phyloP scores from a whole-genome alignment of 805 yeast genomes.

The Wickerhamomyces strasburgensis region DNA sequence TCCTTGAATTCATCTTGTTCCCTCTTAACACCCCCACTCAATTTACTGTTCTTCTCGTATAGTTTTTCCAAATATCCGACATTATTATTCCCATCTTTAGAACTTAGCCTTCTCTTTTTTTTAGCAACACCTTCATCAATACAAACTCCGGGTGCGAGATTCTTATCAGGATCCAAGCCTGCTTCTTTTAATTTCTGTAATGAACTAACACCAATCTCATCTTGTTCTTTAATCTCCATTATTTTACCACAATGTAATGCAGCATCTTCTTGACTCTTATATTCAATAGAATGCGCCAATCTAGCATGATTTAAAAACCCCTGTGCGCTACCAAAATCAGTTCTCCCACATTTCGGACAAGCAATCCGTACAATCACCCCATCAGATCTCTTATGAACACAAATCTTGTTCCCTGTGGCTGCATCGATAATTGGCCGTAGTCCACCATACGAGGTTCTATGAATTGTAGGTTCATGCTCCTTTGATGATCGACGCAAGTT shows the following conservation, averaged over 20 bases:
- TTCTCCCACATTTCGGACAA: slow-evolving; percentile 62
- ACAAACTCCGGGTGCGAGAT: slow-evolving; percentile 26
- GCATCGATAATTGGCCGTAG: slow-evolving; percentile 44
- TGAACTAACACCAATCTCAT: slow-evolving; percentile 41
- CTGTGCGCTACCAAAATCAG: slow-evolving; percentile 73
- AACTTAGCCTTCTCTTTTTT: slow-evolving; percentile 11
- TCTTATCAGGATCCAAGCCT: slow-evolving; percentile 38
- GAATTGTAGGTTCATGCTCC: slow-evolving; percentile 26
- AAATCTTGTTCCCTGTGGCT: slow-evolving; percentile 34
- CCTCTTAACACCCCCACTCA: slow-evolving; percentile 1
- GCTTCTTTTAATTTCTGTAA: slow-evolving; percentile 31
- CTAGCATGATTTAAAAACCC: slow-evolving; percentile 77
- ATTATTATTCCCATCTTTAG: neutral
- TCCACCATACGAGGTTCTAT: slow-evolving; percentile 34
- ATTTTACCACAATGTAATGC: slow-evolving; percentile 62
- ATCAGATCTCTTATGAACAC: slow-evolving; percentile 63
- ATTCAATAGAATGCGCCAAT: slow-evolving; percentile 67
- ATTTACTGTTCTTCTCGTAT: slow-evolving; percentile 4
- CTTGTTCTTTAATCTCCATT: slow-evolving; percentile 52
- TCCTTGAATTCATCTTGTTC: slow-evolving; percentile 14
- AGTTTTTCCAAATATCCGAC: slow-evolving; percentile 16
- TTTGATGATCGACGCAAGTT: slow-evolving; percentile 10
- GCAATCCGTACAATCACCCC: slow-evolving; percentile 64
- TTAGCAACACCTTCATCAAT: slow-evolving; percentile 17
- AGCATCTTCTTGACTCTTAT: slow-evolving; percentile 68